Percentiles rank a stretch among this genome's conserved stretches.
Conservation (phyloP, 2,329 filamentous ascomycete genomes). For the Cercospora citrullina region DNA sequence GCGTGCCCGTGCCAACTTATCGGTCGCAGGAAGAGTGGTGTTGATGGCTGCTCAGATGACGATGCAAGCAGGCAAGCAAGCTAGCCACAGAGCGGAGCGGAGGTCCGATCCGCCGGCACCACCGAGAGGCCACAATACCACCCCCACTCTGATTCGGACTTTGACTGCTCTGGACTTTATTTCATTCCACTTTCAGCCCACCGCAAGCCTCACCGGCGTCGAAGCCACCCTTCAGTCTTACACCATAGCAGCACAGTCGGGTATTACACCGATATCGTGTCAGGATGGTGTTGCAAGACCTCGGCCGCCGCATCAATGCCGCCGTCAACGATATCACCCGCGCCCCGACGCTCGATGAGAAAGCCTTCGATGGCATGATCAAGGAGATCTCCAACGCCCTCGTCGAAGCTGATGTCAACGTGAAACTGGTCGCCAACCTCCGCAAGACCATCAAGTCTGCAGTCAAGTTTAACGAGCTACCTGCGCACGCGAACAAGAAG, state of each 20-base stretch:
- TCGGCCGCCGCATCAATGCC: slow-evolving; percentile 96
- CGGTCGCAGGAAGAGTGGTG: neutral
- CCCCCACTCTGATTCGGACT: neutral
- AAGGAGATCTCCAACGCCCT: slow-evolving; percentile 97
- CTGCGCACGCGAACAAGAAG: slow-evolving; percentile 94
- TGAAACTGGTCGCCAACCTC: slow-evolving; percentile 84
- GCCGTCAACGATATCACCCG: slow-evolving; percentile 91
- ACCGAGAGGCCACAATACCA: neutral
- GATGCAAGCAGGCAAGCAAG: neutral
- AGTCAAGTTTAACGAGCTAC: slow-evolving; percentile 94
- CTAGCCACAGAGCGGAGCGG: neutral
- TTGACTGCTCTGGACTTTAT: neutral
- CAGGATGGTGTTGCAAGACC: slow-evolving; percentile 95
- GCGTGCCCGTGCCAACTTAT: neutral
- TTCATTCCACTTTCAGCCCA: neutral
- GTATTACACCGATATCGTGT: neutral
- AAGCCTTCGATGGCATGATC: slow-evolving; percentile 97
- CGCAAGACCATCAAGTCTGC: slow-evolving; percentile 87
- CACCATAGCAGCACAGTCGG: slow-evolving; percentile 16
- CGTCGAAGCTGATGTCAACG: slow-evolving; percentile 95
- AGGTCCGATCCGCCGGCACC: neutral
- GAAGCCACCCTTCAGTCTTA: slow-evolving; percentile 5
- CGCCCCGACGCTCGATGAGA: slow-evolving; percentile 92
- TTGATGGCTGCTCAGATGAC: neutral
- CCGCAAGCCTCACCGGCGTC: neutral